These are phyloP conservation scores for Picochlorum sp. DNA, from an alignment of 139 green algal species.

Conservation along the genomic window DNA sequence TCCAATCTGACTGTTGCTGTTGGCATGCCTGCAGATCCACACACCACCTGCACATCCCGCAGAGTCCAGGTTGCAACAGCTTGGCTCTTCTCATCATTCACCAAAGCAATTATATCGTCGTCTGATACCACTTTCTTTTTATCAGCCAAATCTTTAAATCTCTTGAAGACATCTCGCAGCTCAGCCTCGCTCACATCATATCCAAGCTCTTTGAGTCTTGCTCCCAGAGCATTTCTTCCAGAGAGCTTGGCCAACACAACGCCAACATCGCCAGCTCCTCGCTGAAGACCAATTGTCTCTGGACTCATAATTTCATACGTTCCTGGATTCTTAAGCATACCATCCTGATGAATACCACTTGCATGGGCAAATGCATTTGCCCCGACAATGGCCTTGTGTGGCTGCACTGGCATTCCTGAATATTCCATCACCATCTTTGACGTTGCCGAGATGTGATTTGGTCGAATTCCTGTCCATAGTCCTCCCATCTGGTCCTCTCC, in stretches of 20 bases:
- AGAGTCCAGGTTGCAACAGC: conserved; percentile 72
- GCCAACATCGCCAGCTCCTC: conserved; percentile 60
- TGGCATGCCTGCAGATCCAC: conserved; percentile 90
- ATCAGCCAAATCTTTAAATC: conserved; percentile 90
- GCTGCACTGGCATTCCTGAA: conserved; percentile 86
- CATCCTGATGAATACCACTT: conserved; percentile 94
- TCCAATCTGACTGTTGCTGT: conserved; percentile 91
- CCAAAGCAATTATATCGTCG: conserved; percentile 89
- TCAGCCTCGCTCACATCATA: conserved; percentile 65
- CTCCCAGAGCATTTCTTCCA: conserved; percentile 75
- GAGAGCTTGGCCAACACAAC: conserved; percentile 84
- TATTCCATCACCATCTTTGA: conserved; percentile 91
- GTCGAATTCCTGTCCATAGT: conserved; percentile 82
- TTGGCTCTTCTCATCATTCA: conserved; percentile 82
- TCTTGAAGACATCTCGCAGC: conserved; percentile 87
- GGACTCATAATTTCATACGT: conserved; percentile 99
- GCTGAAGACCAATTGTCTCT: conserved; percentile 84
- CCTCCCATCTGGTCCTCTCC: conserved; percentile 73
- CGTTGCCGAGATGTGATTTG: conserved; percentile 78
- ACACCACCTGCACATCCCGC: conserved; percentile 90
- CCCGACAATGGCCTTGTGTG: conserved; percentile 99
- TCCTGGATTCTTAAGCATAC: conserved; percentile 62
- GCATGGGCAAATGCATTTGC: conserved; percentile 98
- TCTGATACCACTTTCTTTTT: conserved; percentile 90
- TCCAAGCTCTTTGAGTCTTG: conserved; percentile 68